Conservation (phyloP, 2,329 filamentous ascomycete genomes). For the Xylaria sp. region DNA sequence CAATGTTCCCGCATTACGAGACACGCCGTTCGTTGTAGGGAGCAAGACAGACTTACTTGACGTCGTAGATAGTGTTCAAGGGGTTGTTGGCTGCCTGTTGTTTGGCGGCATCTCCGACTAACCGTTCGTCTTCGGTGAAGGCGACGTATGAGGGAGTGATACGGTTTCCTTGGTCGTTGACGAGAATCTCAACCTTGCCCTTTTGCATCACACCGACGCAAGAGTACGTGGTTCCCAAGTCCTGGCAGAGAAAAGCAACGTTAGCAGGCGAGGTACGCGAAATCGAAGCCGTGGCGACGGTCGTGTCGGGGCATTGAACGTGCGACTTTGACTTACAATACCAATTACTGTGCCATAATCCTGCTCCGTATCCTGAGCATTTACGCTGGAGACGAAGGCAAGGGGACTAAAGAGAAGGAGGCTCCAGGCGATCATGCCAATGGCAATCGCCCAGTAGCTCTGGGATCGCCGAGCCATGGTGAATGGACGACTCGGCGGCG, state of each 20-base stretch:
- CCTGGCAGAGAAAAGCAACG: slow-evolving; percentile 51
- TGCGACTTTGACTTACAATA: slow-evolving; percentile 70
- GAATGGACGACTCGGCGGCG: slow-evolving; percentile 35
- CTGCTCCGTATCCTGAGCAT: slow-evolving; percentile 74
- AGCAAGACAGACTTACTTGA: slow-evolving; percentile 73
- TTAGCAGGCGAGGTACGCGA: slow-evolving; percentile 3
- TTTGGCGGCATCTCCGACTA: slow-evolving; percentile 98
- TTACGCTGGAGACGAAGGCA: slow-evolving; percentile 82
- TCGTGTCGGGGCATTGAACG: not conserved
- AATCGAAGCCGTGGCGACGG: not conserved
- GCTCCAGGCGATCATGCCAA: slow-evolving; percentile 93
- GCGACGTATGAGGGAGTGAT: slow-evolving; percentile 96
- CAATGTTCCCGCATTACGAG: not conserved
- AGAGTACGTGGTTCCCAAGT: slow-evolving; percentile 89
- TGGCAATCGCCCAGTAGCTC: slow-evolving; percentile 78
- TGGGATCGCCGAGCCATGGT: slow-evolving; percentile 68
- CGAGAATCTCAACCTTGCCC: slow-evolving; percentile 93
- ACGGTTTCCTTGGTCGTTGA: slow-evolving; percentile 97
- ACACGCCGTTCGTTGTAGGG: not conserved
- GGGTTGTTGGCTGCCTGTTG: slow-evolving; percentile 91
- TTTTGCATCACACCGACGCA: slow-evolving; percentile 97
- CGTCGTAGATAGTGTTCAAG: slow-evolving; percentile 78
- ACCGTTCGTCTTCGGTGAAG: slow-evolving; percentile 95
- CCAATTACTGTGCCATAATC: slow-evolving; percentile 91
- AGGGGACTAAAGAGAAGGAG: slow-evolving; percentile 88